These are phyloP conservation scores for Phytopythium chamaehyphon DNA, from an alignment of 352 stramenopile genomes.

Conservation along the genomic window DNA sequence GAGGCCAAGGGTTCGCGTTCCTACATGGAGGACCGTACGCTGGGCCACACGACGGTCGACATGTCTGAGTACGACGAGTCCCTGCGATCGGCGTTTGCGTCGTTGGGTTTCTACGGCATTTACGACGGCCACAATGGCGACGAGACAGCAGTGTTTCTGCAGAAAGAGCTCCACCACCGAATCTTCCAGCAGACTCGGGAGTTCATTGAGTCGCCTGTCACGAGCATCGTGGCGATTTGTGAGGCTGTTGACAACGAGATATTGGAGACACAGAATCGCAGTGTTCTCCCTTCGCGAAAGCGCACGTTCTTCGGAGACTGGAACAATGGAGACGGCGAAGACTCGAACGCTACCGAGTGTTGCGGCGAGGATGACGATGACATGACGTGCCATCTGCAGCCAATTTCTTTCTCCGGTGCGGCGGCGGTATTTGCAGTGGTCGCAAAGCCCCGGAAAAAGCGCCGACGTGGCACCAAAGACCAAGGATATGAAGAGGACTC, in stretches of 20 bases:
- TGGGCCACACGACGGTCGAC: slow-evolving; percentile 43
- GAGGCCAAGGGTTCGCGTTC: slow-evolving; percentile 80
- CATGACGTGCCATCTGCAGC: slow-evolving; percentile 51
- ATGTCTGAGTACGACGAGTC: slow-evolving; percentile 34
- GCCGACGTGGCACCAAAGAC: slow-evolving; percentile 8
- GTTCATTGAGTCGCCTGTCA: slow-evolving; percentile 47
- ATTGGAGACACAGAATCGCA: slow-evolving; percentile 69
- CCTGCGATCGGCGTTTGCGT: slow-evolving; percentile 33
- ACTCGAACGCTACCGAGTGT: slow-evolving; percentile 41
- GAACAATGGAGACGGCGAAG: slow-evolving; percentile 15
- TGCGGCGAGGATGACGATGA: slow-evolving; percentile 43
- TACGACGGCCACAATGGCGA: slow-evolving; percentile 89
- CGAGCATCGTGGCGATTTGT: slow-evolving; percentile 53
- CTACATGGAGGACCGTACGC: slow-evolving; percentile 87
- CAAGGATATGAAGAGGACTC: not conserved
- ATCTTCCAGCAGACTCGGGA: slow-evolving; percentile 50
- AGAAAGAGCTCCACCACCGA: slow-evolving; percentile 75
- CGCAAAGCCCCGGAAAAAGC: slow-evolving; percentile 39
- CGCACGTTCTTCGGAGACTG: slow-evolving; percentile 39
- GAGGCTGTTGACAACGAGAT: slow-evolving; percentile 71
- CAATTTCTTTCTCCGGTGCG: slow-evolving; percentile 85
- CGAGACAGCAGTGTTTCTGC: slow-evolving; percentile 69
- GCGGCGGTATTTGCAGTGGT: slow-evolving; percentile 64
- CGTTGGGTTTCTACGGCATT: slow-evolving; percentile 77
- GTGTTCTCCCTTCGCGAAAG: slow-evolving; percentile 61